Base-by-base conservation (phyloP, 306 rosid species). In the Sesbania bispinosa region DNA sequence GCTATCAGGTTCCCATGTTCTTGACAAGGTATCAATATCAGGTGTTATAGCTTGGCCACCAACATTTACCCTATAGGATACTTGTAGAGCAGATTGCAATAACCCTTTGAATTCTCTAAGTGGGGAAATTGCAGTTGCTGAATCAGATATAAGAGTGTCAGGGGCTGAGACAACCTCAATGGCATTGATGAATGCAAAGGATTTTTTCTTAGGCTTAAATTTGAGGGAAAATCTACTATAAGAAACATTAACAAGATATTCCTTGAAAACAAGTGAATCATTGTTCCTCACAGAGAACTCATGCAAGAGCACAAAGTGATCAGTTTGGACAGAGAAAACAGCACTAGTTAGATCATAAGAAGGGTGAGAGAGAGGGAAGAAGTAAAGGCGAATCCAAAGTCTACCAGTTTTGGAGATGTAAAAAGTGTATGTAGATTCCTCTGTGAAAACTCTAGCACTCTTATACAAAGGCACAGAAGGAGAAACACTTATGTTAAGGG, bases 161-260 rank as follows among this genome's bases (percentile, higher is more conserved):
- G 98, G n/a, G 14, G 89, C 96, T 0, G 98, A 90, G 66, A 90
- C 92, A 36, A 90, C 76, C 85, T 93, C 97, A 10, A 93, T 82
- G 7, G 92, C 97, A 58, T 88, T 93, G 66, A 93, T 66, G 72
- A 93, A 90, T 1, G 98, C 97, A 6, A 46, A 10, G 0, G 97
- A 87, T 0, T 77, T 60, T 78, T 82, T 82, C 58, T 77, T 81
- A 9, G 98, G 97, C 54, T 42, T 74, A 80, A 93, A 90, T 14
- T 68, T 77, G 2, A 90, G 86, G 1, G 97, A 90, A 71, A 93
- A 81, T 42, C 84, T 79, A 36, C 6, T 20, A 0, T 62, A 79
- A 0, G 80, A 62, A 5, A 88, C 81, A 45, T 83, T 81, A 42
- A 90, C 48, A 4, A 93, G 85, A 66, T 85, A 93, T 26, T 90